Conservation (phyloP, 306 rosid genomes). For the Clitoria ternatea region DNA sequence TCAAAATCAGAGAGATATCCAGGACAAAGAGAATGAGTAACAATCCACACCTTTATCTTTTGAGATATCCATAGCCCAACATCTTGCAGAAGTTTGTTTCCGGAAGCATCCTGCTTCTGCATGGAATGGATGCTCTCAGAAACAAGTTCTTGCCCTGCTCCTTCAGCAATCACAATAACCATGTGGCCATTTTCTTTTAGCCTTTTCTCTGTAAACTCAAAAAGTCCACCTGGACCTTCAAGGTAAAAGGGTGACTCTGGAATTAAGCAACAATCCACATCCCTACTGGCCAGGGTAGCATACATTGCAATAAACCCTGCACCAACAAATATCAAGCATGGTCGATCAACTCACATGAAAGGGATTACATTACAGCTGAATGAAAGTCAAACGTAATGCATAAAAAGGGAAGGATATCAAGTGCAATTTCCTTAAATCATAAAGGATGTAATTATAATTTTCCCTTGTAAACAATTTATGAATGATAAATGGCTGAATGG, state of each 20-base stretch:
- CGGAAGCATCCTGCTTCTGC: conserved; percentile 78
- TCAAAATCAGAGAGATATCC: background rate
- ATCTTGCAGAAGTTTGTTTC: conserved; percentile 94
- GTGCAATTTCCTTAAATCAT: too few species aligned
- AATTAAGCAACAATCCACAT: conserved; percentile 94
- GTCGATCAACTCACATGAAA: too few species aligned
- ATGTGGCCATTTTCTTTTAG: conserved; percentile 87
- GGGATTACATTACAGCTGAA: too few species aligned
- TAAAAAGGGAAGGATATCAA: too few species aligned
- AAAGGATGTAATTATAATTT: too few species aligned
- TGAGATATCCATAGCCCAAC: conserved; percentile 93
- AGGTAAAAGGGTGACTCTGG: conserved; percentile 93
- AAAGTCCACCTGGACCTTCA: conserved; percentile 94
- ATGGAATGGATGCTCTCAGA: conserved; percentile 50
- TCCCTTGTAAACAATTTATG: background rate
- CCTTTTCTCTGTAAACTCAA: conserved; percentile 63
- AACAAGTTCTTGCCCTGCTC: conserved; percentile 89
- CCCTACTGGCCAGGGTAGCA: conserved; percentile 97
- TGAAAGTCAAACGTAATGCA: too few species aligned
- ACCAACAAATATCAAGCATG: too few species aligned
- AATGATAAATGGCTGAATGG: background rate
- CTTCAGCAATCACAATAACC: conserved; percentile 96
- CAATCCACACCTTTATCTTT: conserved; percentile 61
- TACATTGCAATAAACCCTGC: conserved; percentile 94
- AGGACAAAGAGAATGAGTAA: background rate